phyloP scores from a whole-genome alignment of 2,329 filamentous ascomycete genomes.

The Ascochyta pisi region DNA sequence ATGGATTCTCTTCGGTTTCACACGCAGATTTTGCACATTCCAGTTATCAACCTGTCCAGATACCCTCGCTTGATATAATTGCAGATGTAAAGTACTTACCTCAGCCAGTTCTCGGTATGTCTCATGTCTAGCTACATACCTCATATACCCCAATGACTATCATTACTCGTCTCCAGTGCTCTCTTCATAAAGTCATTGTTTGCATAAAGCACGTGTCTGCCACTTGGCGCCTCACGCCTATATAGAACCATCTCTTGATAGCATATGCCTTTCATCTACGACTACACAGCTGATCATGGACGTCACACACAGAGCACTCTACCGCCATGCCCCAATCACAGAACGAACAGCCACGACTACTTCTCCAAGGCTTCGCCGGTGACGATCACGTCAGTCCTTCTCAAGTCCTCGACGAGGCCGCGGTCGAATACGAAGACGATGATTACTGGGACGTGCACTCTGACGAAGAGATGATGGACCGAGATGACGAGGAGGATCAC shows the following conservation, averaged over 20 bases:
- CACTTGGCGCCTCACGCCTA: not conserved
- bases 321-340: constrained; percentile 22
- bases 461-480: constrained; percentile 53
- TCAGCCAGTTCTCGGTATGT: constrained; percentile 50
- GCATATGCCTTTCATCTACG: not conserved
- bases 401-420: constrained; percentile 46
- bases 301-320: constrained; percentile 33
- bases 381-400: constrained; percentile 49
- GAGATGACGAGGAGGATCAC: constrained; percentile 22
- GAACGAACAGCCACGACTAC: constrained; percentile 25
- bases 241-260: not conserved
- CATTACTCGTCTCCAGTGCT: constrained; percentile 33
- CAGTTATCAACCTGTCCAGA: constrained; percentile 42
- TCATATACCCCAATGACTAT: constrained; percentile 44
- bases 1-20: constrained; percentile 26
- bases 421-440: constrained; percentile 55
- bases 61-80: constrained; percentile 45
- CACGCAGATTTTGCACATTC: constrained; percentile 39
- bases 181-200: constrained; percentile 4
- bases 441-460: constrained; percentile 59
- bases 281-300: constrained; percentile 31
- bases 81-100: constrained; percentile 49
- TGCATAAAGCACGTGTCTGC: constrained; percentile 8
- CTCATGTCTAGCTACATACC: constrained; percentile 48
- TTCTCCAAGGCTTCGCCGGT: constrained; percentile 47